Conservation (phyloP, 495 filamentous ascomycete species). For the Parachaetomium inaequale region DNA sequence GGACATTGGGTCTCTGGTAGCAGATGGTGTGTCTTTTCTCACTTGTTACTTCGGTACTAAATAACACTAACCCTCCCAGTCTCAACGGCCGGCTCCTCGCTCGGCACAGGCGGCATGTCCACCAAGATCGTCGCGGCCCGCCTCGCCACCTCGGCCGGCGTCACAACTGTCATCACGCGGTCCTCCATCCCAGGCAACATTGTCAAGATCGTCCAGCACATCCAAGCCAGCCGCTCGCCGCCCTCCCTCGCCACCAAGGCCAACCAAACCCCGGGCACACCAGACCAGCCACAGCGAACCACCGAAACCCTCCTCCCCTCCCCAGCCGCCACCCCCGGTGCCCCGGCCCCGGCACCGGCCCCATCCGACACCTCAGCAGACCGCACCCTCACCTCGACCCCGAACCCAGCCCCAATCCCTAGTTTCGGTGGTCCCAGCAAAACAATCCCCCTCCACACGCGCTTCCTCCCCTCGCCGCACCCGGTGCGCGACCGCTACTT, state of each 20-base stretch:
- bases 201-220: constrained; percentile 74
- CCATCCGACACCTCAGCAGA: constrained; percentile 35
- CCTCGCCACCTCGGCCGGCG: constrained; percentile 89
- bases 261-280: constrained; percentile 15
- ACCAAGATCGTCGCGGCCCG: constrained; percentile 96
- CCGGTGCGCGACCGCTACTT: constrained; percentile 91
- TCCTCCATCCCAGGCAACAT: constrained; percentile 94
- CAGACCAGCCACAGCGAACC: not conserved
- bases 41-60: not conserved
- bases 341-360: constrained; percentile 31
- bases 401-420: constrained; percentile 10
- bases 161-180: constrained; percentile 90
- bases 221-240: constrained; percentile 55
- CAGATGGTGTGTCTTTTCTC: constrained; percentile 56
- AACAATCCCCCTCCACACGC: constrained; percentile 71
- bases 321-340: constrained; percentile 7
- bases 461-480: constrained; percentile 81
- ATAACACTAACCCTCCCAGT: constrained; percentile 46
- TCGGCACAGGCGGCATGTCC: constrained; percentile 97
- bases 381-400: constrained; percentile 38
- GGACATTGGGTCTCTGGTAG: constrained; percentile 78
- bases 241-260: constrained; percentile 26
- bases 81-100: constrained; percentile 76
- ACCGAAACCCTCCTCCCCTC: constrained; percentile 1
- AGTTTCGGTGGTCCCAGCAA: too few relatives aligned